These are phyloP conservation scores for Auriscalpium vulgare DNA, from an alignment of 768 basidiomycete species.

Conservation along the genomic window DNA sequence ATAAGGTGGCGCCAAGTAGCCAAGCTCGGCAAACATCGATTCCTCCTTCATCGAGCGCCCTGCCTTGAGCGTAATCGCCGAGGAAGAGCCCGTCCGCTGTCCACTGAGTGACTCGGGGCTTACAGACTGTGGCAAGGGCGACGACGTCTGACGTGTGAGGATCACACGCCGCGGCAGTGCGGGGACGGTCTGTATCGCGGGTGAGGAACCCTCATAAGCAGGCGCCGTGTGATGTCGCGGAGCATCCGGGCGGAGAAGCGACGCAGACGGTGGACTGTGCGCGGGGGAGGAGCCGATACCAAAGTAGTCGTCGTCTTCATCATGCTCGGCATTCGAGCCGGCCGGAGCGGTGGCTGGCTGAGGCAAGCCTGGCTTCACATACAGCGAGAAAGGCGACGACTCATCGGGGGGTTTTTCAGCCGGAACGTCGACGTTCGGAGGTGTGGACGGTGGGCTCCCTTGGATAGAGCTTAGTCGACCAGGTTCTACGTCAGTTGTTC, in stretches of 20 bases:
- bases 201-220: constrained; percentile 17
- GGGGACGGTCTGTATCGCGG: constrained; percentile 32
- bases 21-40: constrained; percentile 53
- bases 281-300: not conserved
- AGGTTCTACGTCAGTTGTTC: constrained; percentile 58
- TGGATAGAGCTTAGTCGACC: constrained; percentile 20
- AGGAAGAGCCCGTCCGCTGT: constrained; percentile 1
- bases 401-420: constrained; percentile 20
- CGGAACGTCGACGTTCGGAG: constrained; percentile 15
- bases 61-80: constrained; percentile 8
- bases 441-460: constrained; percentile 20
- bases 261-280: not conserved
- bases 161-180: constrained; percentile 43
- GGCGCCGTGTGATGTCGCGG: constrained; percentile 21
- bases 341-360: not conserved
- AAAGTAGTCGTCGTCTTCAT: constrained; percentile 24
- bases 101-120: constrained; percentile 22
- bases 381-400: constrained; percentile 11
- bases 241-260: constrained; percentile 2
- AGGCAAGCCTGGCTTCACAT: not conserved
- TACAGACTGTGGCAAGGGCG: constrained; percentile 45
- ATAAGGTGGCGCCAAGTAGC: constrained; percentile 72
- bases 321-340: constrained; percentile 9
- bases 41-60: constrained; percentile 58
- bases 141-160: constrained; percentile 56